Conservation (phyloP, 2,329 filamentous ascomycete species). For the Colletotrichum horii region DNA sequence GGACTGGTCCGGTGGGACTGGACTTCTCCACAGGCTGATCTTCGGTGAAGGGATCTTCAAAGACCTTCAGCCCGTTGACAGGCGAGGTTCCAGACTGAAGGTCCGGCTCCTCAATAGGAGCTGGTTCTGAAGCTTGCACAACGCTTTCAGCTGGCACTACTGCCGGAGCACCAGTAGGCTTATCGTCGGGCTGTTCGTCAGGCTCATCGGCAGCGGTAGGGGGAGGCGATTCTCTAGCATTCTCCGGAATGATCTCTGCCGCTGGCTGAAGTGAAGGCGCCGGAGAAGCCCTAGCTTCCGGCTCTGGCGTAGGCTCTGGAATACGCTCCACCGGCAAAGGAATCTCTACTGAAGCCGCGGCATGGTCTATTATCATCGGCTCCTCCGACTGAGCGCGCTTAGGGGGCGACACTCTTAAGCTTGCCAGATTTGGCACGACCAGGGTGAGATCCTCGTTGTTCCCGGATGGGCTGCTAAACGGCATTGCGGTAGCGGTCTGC, state of each 20-base stretch:
- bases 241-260: conserved; percentile 11
- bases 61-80: conserved; percentile 56
- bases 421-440: conserved; percentile 53
- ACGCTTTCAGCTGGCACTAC: background rate
- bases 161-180: background rate
- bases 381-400: conserved; percentile 25
- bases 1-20: conserved; percentile 51
- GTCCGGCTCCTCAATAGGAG: background rate
- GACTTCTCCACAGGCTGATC: conserved; percentile 53
- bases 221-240: background rate
- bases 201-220: background rate
- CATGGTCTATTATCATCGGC: conserved; percentile 8
- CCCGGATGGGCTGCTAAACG: conserved; percentile 51
- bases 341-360: background rate
- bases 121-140: background rate
- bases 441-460: conserved; percentile 60
- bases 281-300: conserved; percentile 26
- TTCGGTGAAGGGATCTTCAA: conserved; percentile 65
- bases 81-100: conserved; percentile 29
- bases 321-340: background rate
- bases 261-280: conserved; percentile 11
- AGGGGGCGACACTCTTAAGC: conserved; percentile 28
- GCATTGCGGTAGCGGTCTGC: conserved; percentile 17
- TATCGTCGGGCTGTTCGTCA: background rate
- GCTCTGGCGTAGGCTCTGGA: conserved; percentile 10